Percentiles rank a stretch among this genome's conserved stretches.
These are phyloP conservation scores for Achaetomium macrosporum DNA, from an alignment of 2,329 filamentous ascomycete species.

Conservation along the genomic window DNA sequence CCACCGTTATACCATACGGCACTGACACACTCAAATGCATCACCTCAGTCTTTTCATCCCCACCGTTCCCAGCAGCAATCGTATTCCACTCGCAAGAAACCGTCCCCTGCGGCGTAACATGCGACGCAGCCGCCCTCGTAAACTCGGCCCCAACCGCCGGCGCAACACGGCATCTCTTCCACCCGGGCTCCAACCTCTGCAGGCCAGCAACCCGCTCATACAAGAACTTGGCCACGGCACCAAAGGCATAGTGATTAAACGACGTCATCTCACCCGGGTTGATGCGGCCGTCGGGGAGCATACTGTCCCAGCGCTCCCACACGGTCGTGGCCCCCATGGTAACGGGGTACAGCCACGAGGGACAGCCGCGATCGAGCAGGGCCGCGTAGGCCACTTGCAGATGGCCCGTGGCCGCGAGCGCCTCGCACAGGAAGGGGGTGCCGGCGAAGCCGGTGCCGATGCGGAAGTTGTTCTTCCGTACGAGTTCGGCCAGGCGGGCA, in stretches of 20 bases:
- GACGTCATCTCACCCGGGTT: background rate
- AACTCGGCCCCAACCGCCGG: background rate
- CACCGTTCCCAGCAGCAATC: background rate
- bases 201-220: background rate
- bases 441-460: background rate
- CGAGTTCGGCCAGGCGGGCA: background rate
- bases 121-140: background rate
- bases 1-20: background rate
- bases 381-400: background rate
- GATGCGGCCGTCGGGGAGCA: background rate
- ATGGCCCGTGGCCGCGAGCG: background rate
- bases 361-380: background rate
- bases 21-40: background rate
- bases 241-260: background rate
- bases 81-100: background rate
- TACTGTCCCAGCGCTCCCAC: background rate
- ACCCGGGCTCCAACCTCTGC: background rate
- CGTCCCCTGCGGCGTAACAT: background rate
- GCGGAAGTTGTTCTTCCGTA: background rate
- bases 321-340: background rate
- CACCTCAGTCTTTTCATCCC: background rate
- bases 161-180: background rate
- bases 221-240: background rate
- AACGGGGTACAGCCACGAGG: background rate
- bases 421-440: background rate